These are phyloP conservation scores for Monosporascus sp. DNA, from an alignment of 2,329 filamentous ascomycete genomes.

Conservation along the genomic window DNA sequence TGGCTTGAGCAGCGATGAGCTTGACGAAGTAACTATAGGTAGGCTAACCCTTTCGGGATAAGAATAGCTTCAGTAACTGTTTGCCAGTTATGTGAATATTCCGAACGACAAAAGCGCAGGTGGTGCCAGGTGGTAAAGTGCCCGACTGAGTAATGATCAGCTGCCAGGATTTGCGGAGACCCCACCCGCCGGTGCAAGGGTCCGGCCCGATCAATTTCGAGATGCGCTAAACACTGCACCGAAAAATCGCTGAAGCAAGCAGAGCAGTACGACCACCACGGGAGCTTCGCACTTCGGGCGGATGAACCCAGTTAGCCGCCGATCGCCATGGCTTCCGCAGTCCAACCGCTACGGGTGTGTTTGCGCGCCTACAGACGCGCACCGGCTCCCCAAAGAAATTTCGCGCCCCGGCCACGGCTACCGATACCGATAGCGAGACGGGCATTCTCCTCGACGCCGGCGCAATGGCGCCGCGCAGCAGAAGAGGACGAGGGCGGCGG, in stretches of 20 bases:
- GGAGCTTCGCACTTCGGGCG: constrained; percentile 1
- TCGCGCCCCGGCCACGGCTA: constrained; percentile 3
- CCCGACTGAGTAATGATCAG: too few species aligned
- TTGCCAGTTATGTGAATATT: too few species aligned
- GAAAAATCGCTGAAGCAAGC: constrained; percentile 4
- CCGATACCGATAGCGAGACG: constrained; percentile 19
- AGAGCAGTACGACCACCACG: constrained; percentile 5
- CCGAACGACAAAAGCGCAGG: too few species aligned
- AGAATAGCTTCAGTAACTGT: too few species aligned
- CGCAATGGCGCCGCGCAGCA: constrained; percentile 11
- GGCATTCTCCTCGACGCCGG: constrained; percentile 22
- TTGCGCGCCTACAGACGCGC: constrained; percentile 28
- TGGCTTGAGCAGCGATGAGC: too few species aligned
- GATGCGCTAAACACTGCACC: not conserved
- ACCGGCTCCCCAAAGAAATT: constrained; percentile 10
- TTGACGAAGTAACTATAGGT: too few species aligned
- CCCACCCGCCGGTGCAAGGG: not conserved
- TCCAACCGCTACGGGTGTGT: constrained; percentile 34
- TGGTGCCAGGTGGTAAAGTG: too few species aligned
- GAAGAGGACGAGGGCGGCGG: constrained; percentile 16
- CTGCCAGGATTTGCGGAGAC: too few species aligned
- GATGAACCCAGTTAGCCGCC: constrained; percentile 11
- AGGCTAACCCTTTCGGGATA: too few species aligned
- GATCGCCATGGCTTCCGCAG: constrained; percentile 34
- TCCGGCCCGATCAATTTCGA: not conserved